A percentile compares a stretch with the other conserved stretches of the same genome.
phyloP scores from a whole-genome alignment of 176 grass and related monocot genomes.

The Alloteropsis semialata region DNA sequence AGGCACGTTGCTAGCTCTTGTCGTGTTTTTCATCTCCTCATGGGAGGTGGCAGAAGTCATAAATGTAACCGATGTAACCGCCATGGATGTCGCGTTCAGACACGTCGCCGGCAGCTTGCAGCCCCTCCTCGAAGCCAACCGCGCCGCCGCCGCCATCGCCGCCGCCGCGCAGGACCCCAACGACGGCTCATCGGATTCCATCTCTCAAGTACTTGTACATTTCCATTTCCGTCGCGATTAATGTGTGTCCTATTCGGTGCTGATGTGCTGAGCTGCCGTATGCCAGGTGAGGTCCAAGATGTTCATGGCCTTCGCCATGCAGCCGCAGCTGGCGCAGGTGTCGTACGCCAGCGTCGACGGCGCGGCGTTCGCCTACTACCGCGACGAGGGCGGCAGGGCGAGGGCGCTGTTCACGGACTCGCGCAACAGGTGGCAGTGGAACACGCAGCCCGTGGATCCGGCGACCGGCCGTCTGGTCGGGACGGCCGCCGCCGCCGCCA shows the following conservation, averaged over 20 bases:
- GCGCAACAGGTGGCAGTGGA: slow-evolving; percentile 5
- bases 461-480: slow-evolving; percentile 11
- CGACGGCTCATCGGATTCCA: background rate
- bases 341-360: slow-evolving; percentile 35
- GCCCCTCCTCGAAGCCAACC: slow-evolving; percentile 8
- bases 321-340: slow-evolving; percentile 35
- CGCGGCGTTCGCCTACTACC: slow-evolving; percentile 44
- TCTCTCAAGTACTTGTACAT: background rate
- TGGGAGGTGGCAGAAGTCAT: background rate
- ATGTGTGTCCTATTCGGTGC: background rate
- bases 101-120: slow-evolving; percentile 22
- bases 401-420: background rate
- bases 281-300: background rate
- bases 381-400: background rate
- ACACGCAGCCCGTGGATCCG: slow-evolving; percentile 25
- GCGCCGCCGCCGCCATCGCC: background rate
- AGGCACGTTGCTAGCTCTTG: too few species aligned
- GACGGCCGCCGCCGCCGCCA: background rate
- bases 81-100: background rate
- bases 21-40: background rate
- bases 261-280: background rate
- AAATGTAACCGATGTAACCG: background rate
- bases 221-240: background rate
- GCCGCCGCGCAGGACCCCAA: background rate
- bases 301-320: slow-evolving; percentile 28